Percentiles rank a stretch among this genome's conserved stretches.
Conservation (phyloP, 352 stramenopile genomes). For the Pythium brassicae region DNA sequence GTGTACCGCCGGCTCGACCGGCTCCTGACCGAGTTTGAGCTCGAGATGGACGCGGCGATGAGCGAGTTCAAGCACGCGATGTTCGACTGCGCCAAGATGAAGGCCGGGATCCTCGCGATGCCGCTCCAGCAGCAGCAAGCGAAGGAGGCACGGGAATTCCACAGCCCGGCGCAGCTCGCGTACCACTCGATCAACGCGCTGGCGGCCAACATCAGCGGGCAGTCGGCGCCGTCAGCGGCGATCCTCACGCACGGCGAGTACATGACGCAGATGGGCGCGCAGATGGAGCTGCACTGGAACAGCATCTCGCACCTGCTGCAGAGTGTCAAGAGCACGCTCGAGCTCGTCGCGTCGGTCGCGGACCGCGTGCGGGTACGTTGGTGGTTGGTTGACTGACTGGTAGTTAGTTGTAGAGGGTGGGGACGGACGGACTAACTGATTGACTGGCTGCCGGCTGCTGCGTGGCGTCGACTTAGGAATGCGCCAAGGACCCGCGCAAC, state of each 20-base stretch:
- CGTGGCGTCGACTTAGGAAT: slow-evolving; percentile 37
- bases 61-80: slow-evolving; percentile 75
- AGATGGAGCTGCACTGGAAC: slow-evolving; percentile 86
- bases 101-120: slow-evolving; percentile 71
- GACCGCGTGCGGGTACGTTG: slow-evolving; percentile 59
- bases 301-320: slow-evolving; percentile 80
- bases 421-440: neutral
- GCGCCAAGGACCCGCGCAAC: slow-evolving; percentile 61
- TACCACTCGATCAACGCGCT: slow-evolving; percentile 85
- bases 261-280: slow-evolving; percentile 83
- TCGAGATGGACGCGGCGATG: slow-evolving; percentile 61
- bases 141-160: slow-evolving; percentile 55
- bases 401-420: neutral
- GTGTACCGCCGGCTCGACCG: slow-evolving; percentile 65
- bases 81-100: slow-evolving; percentile 77
- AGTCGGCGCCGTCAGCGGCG: slow-evolving; percentile 49
- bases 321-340: slow-evolving; percentile 70
- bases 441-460: too few relatives aligned
- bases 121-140: slow-evolving; percentile 56
- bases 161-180: slow-evolving; percentile 61
- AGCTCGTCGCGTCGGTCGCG: slow-evolving; percentile 54
- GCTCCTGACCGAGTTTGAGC: slow-evolving; percentile 58
- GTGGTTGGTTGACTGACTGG: neutral
- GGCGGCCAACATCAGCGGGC: slow-evolving; percentile 57
- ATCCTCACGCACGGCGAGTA: slow-evolving; percentile 83